Evolutionary conservation across 495 filamentous ascomycete species (phyloP), one percentile per base, ranked within the genome.

Genomic region (Xylaria palmicola): DNA sequence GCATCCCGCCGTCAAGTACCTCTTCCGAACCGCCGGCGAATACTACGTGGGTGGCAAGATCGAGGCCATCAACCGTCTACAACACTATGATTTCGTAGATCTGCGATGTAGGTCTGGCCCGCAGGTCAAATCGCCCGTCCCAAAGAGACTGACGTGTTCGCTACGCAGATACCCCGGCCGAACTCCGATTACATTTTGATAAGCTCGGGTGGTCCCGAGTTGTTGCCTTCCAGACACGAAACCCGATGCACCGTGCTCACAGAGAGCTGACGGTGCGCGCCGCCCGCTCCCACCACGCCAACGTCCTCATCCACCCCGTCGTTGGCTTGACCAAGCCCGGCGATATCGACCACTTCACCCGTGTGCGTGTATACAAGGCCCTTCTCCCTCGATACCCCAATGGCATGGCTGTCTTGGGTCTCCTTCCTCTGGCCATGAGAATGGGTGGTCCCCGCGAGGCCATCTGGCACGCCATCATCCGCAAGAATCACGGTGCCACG

Each of bases 391-490:
- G 95, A 69, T 98, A 98, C 80, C 94, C 94, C 72, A 98, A 98
- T 75, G 94, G 94, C 65, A 98, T 98, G 94, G 94, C 94, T 59
- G 92, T 96, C 41, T 89, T 98, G 63, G 94, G 92, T 79, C 90
- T 98, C 37, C 84, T 98, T 4, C 92, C 93, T 44, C 82, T 98
- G 52, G 94, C 94, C 63, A 98, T 98, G 94, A 90, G 94, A 71
- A 98, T 98, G 94, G 94, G 92, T 67, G 94, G 94, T 66, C 94
- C 94, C 51, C 90, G 94, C 65, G 94, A 98, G 82, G 94, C 94
- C 64, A 92, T 98, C 79, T 98, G 94, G 94, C 94, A 98, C 82
- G 94, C 94, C 64, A 98, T 98, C 70, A 98, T 98, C 83, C 92
- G 94, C 68, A 98, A 98, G 85, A 98, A 98, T 78, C 92, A 97